phyloP scores from a whole-genome alignment of 2,329 filamentous ascomycete genomes.

The Beauveria rudraprayagi region DNA sequence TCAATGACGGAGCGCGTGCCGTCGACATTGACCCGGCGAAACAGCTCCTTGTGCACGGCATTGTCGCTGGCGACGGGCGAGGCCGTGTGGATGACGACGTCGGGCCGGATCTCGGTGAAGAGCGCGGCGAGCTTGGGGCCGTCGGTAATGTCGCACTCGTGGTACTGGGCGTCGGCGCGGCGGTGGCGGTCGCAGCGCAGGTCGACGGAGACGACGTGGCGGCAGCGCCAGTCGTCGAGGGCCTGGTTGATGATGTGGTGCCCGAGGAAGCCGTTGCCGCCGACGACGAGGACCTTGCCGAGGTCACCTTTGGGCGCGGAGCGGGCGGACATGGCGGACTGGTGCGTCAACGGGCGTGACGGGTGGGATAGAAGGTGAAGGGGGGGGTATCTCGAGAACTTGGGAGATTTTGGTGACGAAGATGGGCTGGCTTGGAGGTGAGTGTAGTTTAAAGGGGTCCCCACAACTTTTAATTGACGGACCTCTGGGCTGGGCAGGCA shows the following conservation, averaged over 20 bases:
- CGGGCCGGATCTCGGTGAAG: conserved; percentile 60
- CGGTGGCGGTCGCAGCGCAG: conserved; percentile 64
- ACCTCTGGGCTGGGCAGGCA: too few species aligned
- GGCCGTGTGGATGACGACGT: conserved; percentile 87
- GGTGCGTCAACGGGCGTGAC: neutral
- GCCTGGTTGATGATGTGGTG: conserved; percentile 73
- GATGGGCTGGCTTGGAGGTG: neutral
- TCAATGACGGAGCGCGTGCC: conserved; percentile 73
- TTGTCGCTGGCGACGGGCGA: conserved; percentile 52
- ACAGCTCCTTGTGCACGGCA: conserved; percentile 50
- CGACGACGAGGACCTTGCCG: conserved; percentile 68
- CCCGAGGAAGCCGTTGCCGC: conserved; percentile 78
- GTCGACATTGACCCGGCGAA: conserved; percentile 79
- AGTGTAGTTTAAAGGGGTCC: neutral
- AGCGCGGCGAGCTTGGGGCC: conserved; percentile 49
- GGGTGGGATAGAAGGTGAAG: too few species aligned
- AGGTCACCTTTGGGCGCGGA: conserved; percentile 36
- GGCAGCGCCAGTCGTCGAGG: conserved; percentile 42
- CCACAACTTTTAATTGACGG: neutral
- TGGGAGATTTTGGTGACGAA: neutral
- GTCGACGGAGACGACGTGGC: conserved; percentile 61
- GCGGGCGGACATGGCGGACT: conserved; percentile 14
- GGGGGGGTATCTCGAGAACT: neutral
- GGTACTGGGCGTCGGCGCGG: conserved; percentile 51
- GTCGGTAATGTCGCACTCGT: conserved; percentile 72